Conservation (phyloP, 1,284 basidiomycete genomes). For the Macrocystidia cucumis region DNA sequence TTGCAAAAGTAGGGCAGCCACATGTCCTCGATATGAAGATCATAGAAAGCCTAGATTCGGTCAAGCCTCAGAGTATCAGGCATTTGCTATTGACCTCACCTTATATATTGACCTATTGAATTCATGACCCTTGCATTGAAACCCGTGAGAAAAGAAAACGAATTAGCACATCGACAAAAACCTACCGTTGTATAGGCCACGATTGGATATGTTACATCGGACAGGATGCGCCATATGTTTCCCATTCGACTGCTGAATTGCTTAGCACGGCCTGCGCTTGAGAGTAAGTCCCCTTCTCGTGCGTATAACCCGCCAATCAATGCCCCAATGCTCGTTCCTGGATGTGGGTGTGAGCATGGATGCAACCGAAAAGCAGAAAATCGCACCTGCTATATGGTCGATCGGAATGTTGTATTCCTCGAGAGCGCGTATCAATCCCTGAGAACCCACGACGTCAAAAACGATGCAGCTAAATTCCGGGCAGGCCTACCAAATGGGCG, state of each 20-base stretch:
- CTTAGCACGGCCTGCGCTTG: constrained; percentile 82
- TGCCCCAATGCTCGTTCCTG: constrained; percentile 85
- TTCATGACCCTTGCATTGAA: constrained; percentile 69
- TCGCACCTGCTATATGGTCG: constrained; percentile 75
- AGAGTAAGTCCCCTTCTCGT: constrained; percentile 86
- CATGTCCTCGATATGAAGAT: constrained; percentile 97
- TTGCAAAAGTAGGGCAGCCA: constrained; percentile 99
- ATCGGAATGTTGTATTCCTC: constrained; percentile 92
- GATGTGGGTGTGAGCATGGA: constrained; percentile 6
- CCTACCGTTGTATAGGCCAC: constrained; percentile 95
- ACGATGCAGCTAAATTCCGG: background rate
- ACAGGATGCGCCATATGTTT: constrained; percentile 91
- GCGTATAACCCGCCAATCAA: constrained; percentile 97
- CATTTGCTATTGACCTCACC: constrained; percentile 25
- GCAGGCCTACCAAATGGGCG: constrained; percentile 73
- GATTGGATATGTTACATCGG: constrained; percentile 94
- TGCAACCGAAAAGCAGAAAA: background rate
- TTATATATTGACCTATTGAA: constrained; percentile 85
- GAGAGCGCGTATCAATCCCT: constrained; percentile 87
- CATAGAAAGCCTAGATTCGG: constrained; percentile 69
- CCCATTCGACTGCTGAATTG: constrained; percentile 90
- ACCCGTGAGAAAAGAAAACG: background rate
- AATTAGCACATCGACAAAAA: constrained; percentile 9
- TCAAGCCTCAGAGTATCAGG: constrained; percentile 5
- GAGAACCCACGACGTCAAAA: constrained; percentile 8